phyloP scores from a whole-genome alignment of 1,284 basidiomycete species.

The Ustilago trichophora region DNA sequence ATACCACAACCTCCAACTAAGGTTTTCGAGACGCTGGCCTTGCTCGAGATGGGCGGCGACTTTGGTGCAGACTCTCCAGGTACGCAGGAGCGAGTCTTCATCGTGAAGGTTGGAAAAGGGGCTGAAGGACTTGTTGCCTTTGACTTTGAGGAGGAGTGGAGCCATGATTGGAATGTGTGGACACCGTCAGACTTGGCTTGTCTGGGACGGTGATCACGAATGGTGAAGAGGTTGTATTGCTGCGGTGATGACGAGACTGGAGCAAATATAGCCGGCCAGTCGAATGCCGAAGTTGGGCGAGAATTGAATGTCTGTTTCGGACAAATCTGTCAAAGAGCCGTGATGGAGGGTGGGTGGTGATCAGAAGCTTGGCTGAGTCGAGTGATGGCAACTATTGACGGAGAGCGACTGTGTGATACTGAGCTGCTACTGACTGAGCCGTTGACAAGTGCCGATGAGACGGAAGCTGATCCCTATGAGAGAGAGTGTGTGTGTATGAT shows the following conservation, averaged over 20 bases:
- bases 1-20: conserved; percentile 58
- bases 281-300: not conserved
- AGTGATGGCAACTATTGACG: not conserved
- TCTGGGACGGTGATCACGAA: not conserved
- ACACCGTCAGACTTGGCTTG: conserved; percentile 4
- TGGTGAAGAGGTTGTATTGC: not conserved
- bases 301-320: too few species aligned
- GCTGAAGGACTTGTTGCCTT: conserved; percentile 55
- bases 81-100: conserved; percentile 46
- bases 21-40: conserved; percentile 56
- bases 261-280: too few species aligned
- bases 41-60: conserved; percentile 55
- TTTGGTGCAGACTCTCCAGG: conserved; percentile 53
- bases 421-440: too few species aligned
- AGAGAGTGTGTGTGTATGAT: too few species aligned
- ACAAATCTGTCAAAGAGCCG: not conserved
- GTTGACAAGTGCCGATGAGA: too few species aligned
- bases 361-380: too few species aligned
- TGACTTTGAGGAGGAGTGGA: conserved; percentile 46
- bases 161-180: conserved; percentile 21
- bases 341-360: too few species aligned
- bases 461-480: too few species aligned
- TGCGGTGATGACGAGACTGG: not conserved
- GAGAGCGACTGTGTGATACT: too few species aligned
- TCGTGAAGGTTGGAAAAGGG: conserved; percentile 54